These are phyloP conservation scores for Paecilomyces variotii DNA, from an alignment of 2,329 filamentous ascomycete species.

Conservation along the genomic window DNA sequence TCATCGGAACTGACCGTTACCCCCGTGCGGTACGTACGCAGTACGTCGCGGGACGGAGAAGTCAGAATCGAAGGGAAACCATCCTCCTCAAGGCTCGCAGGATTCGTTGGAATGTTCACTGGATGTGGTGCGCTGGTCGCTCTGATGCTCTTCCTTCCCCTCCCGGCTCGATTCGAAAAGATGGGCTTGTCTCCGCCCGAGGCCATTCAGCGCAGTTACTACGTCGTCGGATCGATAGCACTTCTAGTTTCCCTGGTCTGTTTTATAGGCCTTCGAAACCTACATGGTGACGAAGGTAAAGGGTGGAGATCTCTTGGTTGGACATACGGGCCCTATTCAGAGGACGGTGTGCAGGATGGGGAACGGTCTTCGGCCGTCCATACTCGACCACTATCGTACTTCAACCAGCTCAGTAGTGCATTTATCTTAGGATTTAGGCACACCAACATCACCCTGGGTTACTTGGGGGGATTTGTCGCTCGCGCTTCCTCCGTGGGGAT, in stretches of 20 bases:
- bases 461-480: conserved; percentile 89
- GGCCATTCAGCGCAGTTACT: conserved; percentile 78
- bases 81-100: conserved; percentile 62
- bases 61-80: conserved; percentile 13
- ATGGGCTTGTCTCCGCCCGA: conserved; percentile 63
- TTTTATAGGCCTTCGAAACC: conserved; percentile 63
- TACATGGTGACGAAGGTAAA: conserved; percentile 70
- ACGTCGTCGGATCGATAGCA: conserved; percentile 69
- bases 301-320: conserved; percentile 51
- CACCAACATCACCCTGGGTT: conserved; percentile 73
- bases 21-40: conserved; percentile 37
- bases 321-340: neutral
- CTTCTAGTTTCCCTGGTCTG: conserved; percentile 66
- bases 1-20: conserved; percentile 55
- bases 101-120: conserved; percentile 85
- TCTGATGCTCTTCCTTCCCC: conserved; percentile 70
- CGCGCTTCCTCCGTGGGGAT: conserved; percentile 92
- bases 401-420: conserved; percentile 54
- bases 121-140: conserved; percentile 86
- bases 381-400: conserved; percentile 21
- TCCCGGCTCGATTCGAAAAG: conserved; percentile 71
- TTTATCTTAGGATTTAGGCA: conserved; percentile 66
- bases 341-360: neutral
- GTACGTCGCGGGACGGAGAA: conserved; percentile 5
- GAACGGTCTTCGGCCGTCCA: conserved; percentile 1